A percentile compares a stretch with the other conserved stretches of the same genome.
These are phyloP conservation scores for Pythium insidiosum DNA, from an alignment of 352 stramenopile species.

Conservation along the genomic window DNA sequence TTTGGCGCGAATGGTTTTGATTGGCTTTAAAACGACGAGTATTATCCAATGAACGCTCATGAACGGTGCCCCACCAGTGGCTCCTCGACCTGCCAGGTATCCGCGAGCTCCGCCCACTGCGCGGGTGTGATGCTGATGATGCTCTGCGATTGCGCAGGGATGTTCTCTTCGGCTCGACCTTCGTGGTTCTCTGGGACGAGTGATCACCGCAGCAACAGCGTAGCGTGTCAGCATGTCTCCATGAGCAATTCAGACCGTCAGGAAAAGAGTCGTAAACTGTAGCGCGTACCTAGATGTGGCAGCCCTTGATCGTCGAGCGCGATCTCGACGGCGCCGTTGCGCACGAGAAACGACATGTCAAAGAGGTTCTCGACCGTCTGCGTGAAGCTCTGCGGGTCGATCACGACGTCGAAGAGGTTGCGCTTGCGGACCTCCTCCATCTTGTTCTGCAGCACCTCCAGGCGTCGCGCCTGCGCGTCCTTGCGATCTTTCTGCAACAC, in stretches of 20 bases:
- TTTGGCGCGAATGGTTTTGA: no score
- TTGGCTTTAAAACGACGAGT: no score
- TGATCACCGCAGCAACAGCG: neutral
- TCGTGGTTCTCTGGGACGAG: conserved; percentile 48
- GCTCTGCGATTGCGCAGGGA: conserved; percentile 57
- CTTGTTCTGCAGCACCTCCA: conserved; percentile 59
- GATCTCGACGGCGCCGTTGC: conserved; percentile 60
- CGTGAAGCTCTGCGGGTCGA: conserved; percentile 68
- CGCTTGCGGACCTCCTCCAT: conserved; percentile 31
- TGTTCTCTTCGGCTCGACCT: conserved; percentile 29
- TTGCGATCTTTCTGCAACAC: conserved; percentile 54
- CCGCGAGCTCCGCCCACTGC: conserved; percentile 55
- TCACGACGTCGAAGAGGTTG: conserved; percentile 61
- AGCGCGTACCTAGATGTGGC: conserved; percentile 51
- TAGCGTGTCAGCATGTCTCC: no score
- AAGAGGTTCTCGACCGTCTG: conserved; percentile 85
- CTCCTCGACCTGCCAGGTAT: conserved; percentile 29
- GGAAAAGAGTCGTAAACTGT: neutral
- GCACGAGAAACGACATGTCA: conserved; percentile 77
- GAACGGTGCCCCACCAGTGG: conserved; percentile 59
- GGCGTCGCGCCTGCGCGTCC: conserved; percentile 62
- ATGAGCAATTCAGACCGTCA: neutral
- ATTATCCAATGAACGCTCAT: no score
- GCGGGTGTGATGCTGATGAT: conserved; percentile 77
- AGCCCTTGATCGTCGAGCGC: conserved; percentile 45